Base-by-base conservation (phyloP, 352 stramenopile species). In the Phytophthora sojae region DNA sequence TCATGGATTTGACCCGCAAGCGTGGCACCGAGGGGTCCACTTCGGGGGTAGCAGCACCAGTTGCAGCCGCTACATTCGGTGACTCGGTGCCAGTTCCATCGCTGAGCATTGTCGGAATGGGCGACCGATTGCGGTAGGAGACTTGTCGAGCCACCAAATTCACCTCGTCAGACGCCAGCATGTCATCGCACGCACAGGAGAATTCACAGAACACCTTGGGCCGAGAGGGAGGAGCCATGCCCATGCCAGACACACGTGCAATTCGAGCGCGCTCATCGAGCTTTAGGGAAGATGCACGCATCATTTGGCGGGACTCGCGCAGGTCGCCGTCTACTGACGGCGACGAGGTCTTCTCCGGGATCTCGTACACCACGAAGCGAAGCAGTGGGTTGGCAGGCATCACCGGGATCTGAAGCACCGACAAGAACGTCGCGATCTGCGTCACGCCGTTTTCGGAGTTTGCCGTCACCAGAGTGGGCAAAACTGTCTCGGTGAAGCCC, bases 161-260 rank as follows among this genome's bases (percentile, higher is more conserved):
- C 45, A 93, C 77, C 39, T 92, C 82, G 26, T 91, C 77, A 2
- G 75, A 70, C 1, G 73, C 66, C 3, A 88, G 67, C 67, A 94
- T 83, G 30, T 93, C 86, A 37, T 74, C 79, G 4, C 79, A 80
- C 2, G 79, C 71, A 63, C 86, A 94, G 6, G 85, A 92, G 55
- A 95, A 95, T 54, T 95, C 88, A 39, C 86, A 95, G 52, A 95
- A 94, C 0, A 95, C 86, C 26, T 87, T 88, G 6, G 85, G 83
- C 7, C 77, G 77, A 6, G 80, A 88, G 3, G 80, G 80, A 54
- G 86, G 82, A 1, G 81, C 71, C 60, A 90, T 70, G 3, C 83
- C 83, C 72, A 92, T 83, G 0, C 82, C 83, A 12, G 85, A 93
- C 7, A 93, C 80, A 26, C 83, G 73, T 6, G 85, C 77, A 25